Evolutionary conservation across 805 yeast genomes (phyloP), one percentile per base, ranked within the genome.

Genomic region (Wickerhamomyces rabaulensis): DNA sequence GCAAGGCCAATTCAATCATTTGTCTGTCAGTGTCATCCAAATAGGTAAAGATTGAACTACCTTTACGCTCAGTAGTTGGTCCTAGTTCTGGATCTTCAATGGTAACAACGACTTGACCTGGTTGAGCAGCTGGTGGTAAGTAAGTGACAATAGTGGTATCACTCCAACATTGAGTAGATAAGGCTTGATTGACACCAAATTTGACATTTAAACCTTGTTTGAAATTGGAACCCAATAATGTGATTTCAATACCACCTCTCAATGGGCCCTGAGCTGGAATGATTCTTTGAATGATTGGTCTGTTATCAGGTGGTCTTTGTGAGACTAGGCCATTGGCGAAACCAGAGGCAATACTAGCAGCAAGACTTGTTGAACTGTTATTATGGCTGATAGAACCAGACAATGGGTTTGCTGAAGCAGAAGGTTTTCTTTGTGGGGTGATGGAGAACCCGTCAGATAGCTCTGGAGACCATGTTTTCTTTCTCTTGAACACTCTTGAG

Each of bases 221-320:
- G 73, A 94, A 94, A 49, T 89, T 87, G 42, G 82, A 76, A 3
- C 99, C 99, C 39, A 94, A 70, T 42, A 94, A 69, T 0, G 99
- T 94, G 8, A 94, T 87, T 64, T 94, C 99, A 39, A 91, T 84
- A 16, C 99, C 99, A 54, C 99, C 99, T 52, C 96, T 76, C 12
- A 90, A 78, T 9, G 97, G 96, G 3, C 99, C 99, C 63, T 87
- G 94, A 0, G 95, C 84, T 1, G 99, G 99, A 48, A 94, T 91
- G 10, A 94, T 84, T 48, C 96, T 75, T 63, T 89, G 92, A 44
- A 92, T 83, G 0, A 50, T 35, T 31, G 61, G 58, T 41, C 38
- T 22, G 41, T 45, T 25, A 19, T 36, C 15, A 42, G 48, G 35
- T 5, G 40, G 19, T 13, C 44, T 39, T 6, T 35, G 33, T 7